Base-by-base conservation (phyloP, 1,139 yeast genomes). In the Schizosaccharomyces versatilis region DNA sequence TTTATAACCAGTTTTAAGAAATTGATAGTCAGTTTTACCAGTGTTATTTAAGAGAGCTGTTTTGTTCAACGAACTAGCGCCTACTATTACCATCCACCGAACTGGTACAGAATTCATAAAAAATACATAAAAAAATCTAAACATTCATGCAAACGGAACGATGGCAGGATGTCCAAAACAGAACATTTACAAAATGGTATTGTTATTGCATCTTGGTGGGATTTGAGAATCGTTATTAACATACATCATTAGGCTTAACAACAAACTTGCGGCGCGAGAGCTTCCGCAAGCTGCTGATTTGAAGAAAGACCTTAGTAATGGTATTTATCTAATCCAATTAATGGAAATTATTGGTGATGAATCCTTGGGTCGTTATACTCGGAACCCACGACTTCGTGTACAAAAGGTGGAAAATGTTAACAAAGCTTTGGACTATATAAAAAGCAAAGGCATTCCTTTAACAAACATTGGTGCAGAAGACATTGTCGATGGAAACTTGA, bases 401-500 rank as follows among this genome's bases (percentile, higher is more conserved):
- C 86, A 81, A 62, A 77, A 75, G 62, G 68, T 78, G 49, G 86
- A 80, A 61, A 81, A 81, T 63, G 68, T 80, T 54, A 73, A 74
- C 59, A 76, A 73, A 55, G 74, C 78, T 12, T 68, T 81, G 56
- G 75, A 76, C 56, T 79, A 74, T 62, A 69, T 79, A 57, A 71
- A 74, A 56, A 71, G 75, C 51, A 70, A 76, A 39, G 73, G 77
- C 24, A 69, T 81, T 49, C 77, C 76, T 59, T 69, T 77, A 41
- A 71, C 74, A 60, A 75, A 76, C 61, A 77, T 81, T 53, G 80
- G 82, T 36, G 78, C 84, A n/a, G 83, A 79, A 57, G 81, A 79
- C 64, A 73, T 81, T 24, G 72, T 75, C 32, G 84, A 79, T 53
- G 82, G 83, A 1, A 77, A 80, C 62, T 65, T 72, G 54, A 81